A percentile compares a stretch with the other conserved stretches of the same genome.
phyloP scores from a whole-genome alignment of 345 rosid species.

The Salix caprea region DNA sequence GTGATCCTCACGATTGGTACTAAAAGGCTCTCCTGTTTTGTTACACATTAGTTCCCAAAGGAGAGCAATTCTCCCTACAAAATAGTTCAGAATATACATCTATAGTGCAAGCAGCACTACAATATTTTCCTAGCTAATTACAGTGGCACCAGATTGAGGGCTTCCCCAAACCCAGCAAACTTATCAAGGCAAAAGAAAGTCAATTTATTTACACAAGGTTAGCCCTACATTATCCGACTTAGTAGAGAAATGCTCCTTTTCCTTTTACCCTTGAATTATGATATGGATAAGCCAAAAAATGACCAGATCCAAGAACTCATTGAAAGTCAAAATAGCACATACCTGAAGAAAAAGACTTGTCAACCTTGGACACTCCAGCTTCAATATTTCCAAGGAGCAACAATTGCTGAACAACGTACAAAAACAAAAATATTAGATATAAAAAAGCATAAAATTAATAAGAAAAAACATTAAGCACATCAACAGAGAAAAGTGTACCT shows the following conservation, averaged over 20 bases:
- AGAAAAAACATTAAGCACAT: neutral
- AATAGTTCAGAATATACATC: neutral
- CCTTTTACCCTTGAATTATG: neutral
- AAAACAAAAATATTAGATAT: slow-evolving; percentile 4
- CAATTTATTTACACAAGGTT: neutral
- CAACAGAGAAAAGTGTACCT: slow-evolving; percentile 40
- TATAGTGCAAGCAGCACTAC: neutral
- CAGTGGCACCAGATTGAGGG: neutral
- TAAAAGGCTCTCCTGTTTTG: neutral
- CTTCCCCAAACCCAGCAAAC: neutral
- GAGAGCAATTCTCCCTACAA: neutral
- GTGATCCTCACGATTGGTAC: neutral
- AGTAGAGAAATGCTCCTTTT: neutral
- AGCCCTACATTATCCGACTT: neutral
- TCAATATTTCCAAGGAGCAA: slow-evolving; percentile 72
- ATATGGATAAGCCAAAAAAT: neutral
- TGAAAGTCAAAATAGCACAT: slow-evolving; percentile 3
- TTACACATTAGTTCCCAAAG: neutral
- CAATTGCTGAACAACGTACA: slow-evolving; percentile 59
- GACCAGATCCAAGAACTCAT: neutral
- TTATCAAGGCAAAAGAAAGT: neutral
- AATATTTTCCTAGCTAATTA: too few species aligned
- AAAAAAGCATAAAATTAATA: neutral
- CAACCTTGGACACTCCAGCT: slow-evolving; percentile 73
- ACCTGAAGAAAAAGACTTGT: slow-evolving; percentile 92